These are phyloP conservation scores for Monoraphidium neglectum DNA, from an alignment of 139 green algal species.

Conservation along the genomic window DNA sequence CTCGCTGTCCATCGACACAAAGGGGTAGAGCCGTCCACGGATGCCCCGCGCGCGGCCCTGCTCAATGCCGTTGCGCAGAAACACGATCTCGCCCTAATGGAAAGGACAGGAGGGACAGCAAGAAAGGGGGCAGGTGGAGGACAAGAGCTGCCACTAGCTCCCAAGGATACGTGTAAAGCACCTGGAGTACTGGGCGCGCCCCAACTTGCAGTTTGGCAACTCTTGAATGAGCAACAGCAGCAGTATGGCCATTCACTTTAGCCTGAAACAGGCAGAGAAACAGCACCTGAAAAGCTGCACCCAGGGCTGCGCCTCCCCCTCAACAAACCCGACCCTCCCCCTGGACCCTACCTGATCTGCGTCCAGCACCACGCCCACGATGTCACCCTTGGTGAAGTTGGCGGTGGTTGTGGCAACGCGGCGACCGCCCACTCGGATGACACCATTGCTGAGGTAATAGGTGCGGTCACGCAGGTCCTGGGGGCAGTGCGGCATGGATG, in stretches of 20 bases:
- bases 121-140: not conserved
- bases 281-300: too few species aligned
- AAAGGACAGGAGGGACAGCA: not conserved
- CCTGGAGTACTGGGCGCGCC: not conserved
- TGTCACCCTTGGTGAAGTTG: conserved; percentile 64
- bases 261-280: too few species aligned
- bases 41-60: conserved; percentile 62
- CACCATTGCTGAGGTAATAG: conserved; percentile 63
- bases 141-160: not conserved
- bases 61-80: conserved; percentile 39
- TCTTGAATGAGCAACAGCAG: too few species aligned
- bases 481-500: too few species aligned
- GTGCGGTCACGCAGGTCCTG: conserved; percentile 57
- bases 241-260: too few species aligned
- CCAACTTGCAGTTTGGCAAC: too few species aligned
- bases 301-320: too few species aligned
- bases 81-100: conserved; percentile 22
- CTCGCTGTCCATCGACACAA: conserved; percentile 65
- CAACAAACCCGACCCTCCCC: too few species aligned
- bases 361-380: conserved; percentile 62
- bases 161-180: not conserved
- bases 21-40: conserved; percentile 59
- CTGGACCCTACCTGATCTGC: conserved; percentile 49
- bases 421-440: conserved; percentile 58
- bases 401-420: conserved; percentile 57